phyloP scores from a whole-genome alignment of 2,329 filamentous ascomycete species.

The Mycogone perniciosa region DNA sequence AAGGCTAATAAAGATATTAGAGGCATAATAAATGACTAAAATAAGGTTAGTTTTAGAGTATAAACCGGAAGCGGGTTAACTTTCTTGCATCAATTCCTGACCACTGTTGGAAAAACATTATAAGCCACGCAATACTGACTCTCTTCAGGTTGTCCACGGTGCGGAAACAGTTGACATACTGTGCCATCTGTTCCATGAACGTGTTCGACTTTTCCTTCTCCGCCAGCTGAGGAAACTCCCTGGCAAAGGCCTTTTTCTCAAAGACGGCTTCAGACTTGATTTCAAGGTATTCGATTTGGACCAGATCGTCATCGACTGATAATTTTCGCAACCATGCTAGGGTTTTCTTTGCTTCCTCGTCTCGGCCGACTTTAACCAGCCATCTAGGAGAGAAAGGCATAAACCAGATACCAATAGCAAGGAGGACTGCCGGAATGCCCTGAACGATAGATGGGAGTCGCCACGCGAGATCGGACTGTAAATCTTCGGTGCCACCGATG shows the following conservation, averaged over 20 bases:
- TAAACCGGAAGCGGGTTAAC: not conserved
- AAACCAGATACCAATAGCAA: slow-evolving; percentile 66
- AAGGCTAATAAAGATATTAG: slow-evolving; percentile 58
- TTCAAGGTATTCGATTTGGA: slow-evolving; percentile 73
- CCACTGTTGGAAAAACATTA: slow-evolving; percentile 54
- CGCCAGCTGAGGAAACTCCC: slow-evolving; percentile 45
- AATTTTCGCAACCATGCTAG: slow-evolving; percentile 60
- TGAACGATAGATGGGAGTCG: slow-evolving; percentile 41
- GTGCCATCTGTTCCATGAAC: slow-evolving; percentile 39
- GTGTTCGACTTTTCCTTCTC: slow-evolving; percentile 36
- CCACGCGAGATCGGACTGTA: slow-evolving; percentile 37
- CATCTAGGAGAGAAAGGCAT: slow-evolving; percentile 76
- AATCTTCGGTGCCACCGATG: slow-evolving; percentile 40
- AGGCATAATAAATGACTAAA: slow-evolving; percentile 37
- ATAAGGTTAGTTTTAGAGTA: slow-evolving; percentile 23
- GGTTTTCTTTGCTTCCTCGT: slow-evolving; percentile 52
- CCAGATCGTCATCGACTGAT: slow-evolving; percentile 54
- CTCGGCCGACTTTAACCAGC: slow-evolving; percentile 65
- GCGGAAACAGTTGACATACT: slow-evolving; percentile 42
- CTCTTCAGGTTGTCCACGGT: slow-evolving; percentile 52
- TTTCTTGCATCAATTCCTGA: slow-evolving; percentile 17
- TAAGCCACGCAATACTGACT: slow-evolving; percentile 52
- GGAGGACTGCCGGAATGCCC: slow-evolving; percentile 39
- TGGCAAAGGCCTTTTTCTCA: slow-evolving; percentile 62
- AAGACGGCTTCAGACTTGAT: slow-evolving; percentile 75